Evolutionary conservation across 805 yeast species (phyloP).

Genomic region (Dipodascus albidus): DNA sequence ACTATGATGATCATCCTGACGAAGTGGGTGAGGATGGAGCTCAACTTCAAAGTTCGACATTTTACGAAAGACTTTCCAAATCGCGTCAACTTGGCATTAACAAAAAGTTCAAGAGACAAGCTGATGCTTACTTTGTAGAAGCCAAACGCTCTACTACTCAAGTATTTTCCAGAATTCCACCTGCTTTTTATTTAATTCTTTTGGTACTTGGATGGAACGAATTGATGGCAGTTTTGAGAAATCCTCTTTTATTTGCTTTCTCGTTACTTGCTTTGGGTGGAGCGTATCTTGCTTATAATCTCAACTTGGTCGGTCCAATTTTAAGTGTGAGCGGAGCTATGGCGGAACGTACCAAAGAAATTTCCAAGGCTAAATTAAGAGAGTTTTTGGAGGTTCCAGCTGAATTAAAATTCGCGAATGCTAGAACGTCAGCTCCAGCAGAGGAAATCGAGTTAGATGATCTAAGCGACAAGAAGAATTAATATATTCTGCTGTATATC

Average conservation of each 20-base stretch:
- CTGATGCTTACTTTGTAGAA: slow-evolving; percentile 72
- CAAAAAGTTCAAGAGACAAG: slow-evolving; percentile 55
- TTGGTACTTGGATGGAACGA: slow-evolving; percentile 91
- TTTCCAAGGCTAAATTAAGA: slow-evolving; percentile 50
- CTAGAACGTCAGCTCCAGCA: slow-evolving; percentile 13
- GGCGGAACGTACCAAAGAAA: slow-evolving; percentile 41
- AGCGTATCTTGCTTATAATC: slow-evolving; percentile 51
- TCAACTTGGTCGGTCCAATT: slow-evolving; percentile 72
- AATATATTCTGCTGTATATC: no score
- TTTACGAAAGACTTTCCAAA: slow-evolving; percentile 47
- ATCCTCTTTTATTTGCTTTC: slow-evolving; percentile 64
- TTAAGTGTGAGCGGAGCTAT: slow-evolving; percentile 45
- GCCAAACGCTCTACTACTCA: slow-evolving; percentile 80
- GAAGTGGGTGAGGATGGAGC: slow-evolving; percentile 22
- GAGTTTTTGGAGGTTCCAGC: slow-evolving; percentile 44
- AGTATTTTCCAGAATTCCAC: slow-evolving; percentile 70
- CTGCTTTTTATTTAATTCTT: slow-evolving; percentile 64
- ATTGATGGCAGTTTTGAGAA: slow-evolving; percentile 74
- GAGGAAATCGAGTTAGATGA: slow-evolving; percentile 27
- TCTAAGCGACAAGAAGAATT: slow-evolving; percentile 16
- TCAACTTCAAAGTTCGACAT: slow-evolving; percentile 29
- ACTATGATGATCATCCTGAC: slow-evolving; percentile 28
- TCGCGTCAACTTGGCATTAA: slow-evolving; percentile 45
- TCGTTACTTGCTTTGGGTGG: slow-evolving; percentile 47
- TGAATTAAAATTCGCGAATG: slow-evolving; percentile 7